Evolutionary conservation across 805 yeast genomes (phyloP).

Genomic region (Schwanniomyces yamadae): DNA sequence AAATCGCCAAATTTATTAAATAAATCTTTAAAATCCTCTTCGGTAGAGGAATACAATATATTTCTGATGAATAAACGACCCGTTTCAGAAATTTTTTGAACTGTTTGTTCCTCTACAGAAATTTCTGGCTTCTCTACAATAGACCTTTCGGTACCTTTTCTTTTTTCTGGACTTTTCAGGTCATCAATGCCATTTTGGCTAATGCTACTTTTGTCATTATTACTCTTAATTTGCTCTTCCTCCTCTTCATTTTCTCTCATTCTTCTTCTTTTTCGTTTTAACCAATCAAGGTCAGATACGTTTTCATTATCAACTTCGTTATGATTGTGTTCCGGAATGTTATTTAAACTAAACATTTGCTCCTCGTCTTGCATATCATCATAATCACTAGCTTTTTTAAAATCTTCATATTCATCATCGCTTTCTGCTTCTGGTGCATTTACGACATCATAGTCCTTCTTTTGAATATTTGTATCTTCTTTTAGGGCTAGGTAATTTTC

Average conservation of each 20-base stretch:
- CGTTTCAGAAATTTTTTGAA: slow-evolving; percentile 56
- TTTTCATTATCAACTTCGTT: slow-evolving; percentile 45
- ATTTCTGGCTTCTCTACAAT: slow-evolving; percentile 10
- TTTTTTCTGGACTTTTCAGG: slow-evolving; percentile 9
- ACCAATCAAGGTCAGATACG: slow-evolving; percentile 84
- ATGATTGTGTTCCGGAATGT: slow-evolving; percentile 16
- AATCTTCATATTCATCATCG: slow-evolving; percentile 55
- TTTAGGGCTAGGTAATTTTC: slow-evolving; percentile 39
- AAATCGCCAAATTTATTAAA: slow-evolving; percentile 69
- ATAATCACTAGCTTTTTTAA: slow-evolving; percentile 24
- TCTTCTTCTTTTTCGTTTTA: slow-evolving; percentile 69
- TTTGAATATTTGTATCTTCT: slow-evolving; percentile 5
- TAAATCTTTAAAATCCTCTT: slow-evolving; percentile 67
- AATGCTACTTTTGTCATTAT: not conserved
- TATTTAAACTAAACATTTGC: slow-evolving; percentile 47
- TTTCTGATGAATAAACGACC: slow-evolving; percentile 89
- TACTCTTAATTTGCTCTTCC: slow-evolving; percentile 8
- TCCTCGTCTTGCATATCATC: slow-evolving; percentile 47
- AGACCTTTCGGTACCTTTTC: slow-evolving; percentile 1
- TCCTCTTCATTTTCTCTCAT: slow-evolving; percentile 38
- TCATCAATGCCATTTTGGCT: slow-evolving; percentile 3
- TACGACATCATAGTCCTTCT: slow-evolving; percentile 29
- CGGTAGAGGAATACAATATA: slow-evolving; percentile 74
- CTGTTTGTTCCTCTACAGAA: slow-evolving; percentile 47
- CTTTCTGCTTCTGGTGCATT: slow-evolving; percentile 43